Evolutionary conservation across 2,329 filamentous ascomycete genomes (phyloP).

Genomic region (Truncatella angustata): DNA sequence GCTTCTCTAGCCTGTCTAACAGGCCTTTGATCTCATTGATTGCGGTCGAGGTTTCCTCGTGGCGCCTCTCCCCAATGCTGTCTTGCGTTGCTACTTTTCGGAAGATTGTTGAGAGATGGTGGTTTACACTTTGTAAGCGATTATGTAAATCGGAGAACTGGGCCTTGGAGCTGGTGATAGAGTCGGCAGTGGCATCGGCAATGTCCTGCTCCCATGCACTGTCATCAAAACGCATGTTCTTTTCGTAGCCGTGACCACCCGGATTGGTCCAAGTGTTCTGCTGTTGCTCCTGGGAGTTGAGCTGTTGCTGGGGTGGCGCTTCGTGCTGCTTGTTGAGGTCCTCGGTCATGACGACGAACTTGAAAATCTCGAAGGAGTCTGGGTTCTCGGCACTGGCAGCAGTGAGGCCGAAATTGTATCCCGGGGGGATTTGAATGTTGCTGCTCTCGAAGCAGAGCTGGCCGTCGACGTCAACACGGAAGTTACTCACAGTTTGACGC

Average conservation of each 20-base stretch:
- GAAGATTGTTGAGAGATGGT: constrained; percentile 65
- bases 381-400: constrained; percentile 88
- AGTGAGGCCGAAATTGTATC: constrained; percentile 83
- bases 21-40: constrained; percentile 46
- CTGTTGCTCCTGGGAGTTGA: constrained; percentile 31
- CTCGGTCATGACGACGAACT: constrained; percentile 71
- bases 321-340: constrained; percentile 33
- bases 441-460: constrained; percentile 78
- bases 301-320: constrained; percentile 28
- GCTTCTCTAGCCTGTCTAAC: constrained; percentile 38
- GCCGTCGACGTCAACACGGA: constrained; percentile 80
- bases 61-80: constrained; percentile 52
- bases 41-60: constrained; percentile 51
- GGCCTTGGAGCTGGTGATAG: constrained; percentile 46
- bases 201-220: constrained; percentile 39
- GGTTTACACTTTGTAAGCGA: constrained; percentile 71
- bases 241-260: constrained; percentile 21
- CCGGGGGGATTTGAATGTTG: constrained; percentile 73
- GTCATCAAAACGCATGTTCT: constrained; percentile 19
- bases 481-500: constrained; percentile 58
- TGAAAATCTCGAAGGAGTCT: constrained; percentile 93
- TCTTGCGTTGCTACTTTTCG: constrained; percentile 51
- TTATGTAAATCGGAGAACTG: constrained; percentile 86
- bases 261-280: constrained; percentile 20
- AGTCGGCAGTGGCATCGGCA: constrained; percentile 46